A percentile compares a stretch with the other conserved stretches of the same genome.
phyloP scores from a whole-genome alignment of 352 stramenopile species.

The Phytophthora macrochlamydospora region DNA sequence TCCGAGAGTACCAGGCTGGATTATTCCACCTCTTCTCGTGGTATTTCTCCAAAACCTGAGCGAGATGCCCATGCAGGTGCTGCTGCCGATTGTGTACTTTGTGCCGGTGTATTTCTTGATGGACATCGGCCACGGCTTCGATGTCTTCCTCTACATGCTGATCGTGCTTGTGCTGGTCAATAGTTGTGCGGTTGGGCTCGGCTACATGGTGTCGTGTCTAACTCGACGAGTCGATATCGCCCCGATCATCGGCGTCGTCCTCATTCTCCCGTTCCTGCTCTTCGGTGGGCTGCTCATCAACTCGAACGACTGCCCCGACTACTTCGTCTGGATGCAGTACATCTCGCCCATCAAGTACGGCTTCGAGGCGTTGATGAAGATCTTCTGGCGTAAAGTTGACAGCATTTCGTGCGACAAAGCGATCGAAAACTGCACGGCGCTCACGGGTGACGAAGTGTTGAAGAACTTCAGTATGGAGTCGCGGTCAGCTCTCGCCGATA shows the following conservation, averaged over 20 bases:
- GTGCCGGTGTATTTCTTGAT: slow-evolving; percentile 38
- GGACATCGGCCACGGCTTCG: slow-evolving; percentile 29
- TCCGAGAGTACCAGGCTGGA: slow-evolving; percentile 34
- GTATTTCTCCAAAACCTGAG: slow-evolving; percentile 48
- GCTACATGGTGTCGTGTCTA: slow-evolving; percentile 48
- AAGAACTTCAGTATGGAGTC: slow-evolving; percentile 36
- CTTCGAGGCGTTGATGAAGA: slow-evolving; percentile 36
- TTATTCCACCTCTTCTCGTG: slow-evolving; percentile 35
- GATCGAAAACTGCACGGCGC: slow-evolving; percentile 33
- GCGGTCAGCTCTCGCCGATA: slow-evolving; percentile 24
- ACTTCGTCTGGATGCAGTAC: slow-evolving; percentile 47
- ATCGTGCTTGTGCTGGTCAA: slow-evolving; percentile 39
- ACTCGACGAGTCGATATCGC: slow-evolving; percentile 29
- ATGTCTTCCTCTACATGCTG: slow-evolving; percentile 30
- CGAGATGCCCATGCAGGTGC: slow-evolving; percentile 36
- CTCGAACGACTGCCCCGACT: slow-evolving; percentile 33
- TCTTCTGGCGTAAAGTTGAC: slow-evolving; percentile 33
- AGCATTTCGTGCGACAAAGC: slow-evolving; percentile 26
- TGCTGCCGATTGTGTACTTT: slow-evolving; percentile 38
- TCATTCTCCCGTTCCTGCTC: slow-evolving; percentile 42
- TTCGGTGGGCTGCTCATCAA: slow-evolving; percentile 50
- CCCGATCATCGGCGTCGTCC: slow-evolving; percentile 35
- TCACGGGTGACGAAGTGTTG: slow-evolving; percentile 37
- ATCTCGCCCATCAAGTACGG: slow-evolving; percentile 48
- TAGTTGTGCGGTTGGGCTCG: slow-evolving; percentile 32